These are phyloP conservation scores for Echeveria elegans DNA, from an alignment of 164 flowering plant genomes.

Conservation along the genomic window DNA sequence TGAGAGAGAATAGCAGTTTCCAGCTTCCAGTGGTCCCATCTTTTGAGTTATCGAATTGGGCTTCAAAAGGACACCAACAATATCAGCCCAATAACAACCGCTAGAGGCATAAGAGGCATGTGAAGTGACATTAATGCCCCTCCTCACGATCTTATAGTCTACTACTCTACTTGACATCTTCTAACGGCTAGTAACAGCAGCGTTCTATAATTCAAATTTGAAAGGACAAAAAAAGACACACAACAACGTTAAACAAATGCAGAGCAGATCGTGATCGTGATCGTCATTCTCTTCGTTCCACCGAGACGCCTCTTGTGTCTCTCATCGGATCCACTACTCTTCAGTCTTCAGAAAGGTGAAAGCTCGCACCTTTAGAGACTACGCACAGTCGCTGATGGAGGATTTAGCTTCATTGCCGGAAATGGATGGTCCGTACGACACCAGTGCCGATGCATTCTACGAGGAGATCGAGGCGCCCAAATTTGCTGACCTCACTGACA, in stretches of 20 bases:
- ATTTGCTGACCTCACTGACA: conserved; percentile 3
- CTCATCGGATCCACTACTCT: no score
- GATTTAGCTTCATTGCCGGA: not conserved
- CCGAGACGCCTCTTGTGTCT: no score
- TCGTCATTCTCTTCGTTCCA: no score
- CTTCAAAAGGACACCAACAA: no score
- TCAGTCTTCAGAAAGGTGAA: no score
- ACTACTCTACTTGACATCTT: no score
- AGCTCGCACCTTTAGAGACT: not conserved
- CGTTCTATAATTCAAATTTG: conserved; percentile 1
- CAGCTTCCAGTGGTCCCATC: not conserved
- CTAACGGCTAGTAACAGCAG: conserved; percentile 9
- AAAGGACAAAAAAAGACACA: not conserved
- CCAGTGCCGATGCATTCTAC: conserved; percentile 5
- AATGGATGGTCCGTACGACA: not conserved
- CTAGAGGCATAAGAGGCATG: not conserved
- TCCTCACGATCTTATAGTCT: no score
- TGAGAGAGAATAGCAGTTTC: no score
- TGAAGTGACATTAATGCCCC: no score
- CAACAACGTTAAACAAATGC: not conserved
- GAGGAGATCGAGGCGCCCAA: conserved; percentile 9
- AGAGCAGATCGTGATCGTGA: conserved; percentile 1
- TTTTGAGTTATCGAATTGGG: not conserved
- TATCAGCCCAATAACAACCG: not conserved
- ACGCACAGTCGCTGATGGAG: conserved; percentile 4